Conservation (phyloP, 2,329 filamentous ascomycete species). For the Pseudogymnoascus sp. region DNA sequence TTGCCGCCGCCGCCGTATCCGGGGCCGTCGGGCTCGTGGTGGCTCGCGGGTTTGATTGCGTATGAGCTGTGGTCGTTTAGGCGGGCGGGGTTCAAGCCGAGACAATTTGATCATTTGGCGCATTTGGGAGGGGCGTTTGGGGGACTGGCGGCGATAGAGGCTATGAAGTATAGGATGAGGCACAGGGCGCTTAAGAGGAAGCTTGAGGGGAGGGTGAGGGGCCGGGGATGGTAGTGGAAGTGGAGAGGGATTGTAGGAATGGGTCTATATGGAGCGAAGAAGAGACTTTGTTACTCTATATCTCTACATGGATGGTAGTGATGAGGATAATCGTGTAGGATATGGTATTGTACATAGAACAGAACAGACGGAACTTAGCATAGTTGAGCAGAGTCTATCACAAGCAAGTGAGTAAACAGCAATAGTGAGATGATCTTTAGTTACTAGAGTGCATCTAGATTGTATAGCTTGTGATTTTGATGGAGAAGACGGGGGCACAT, state of each 20-base stretch:
- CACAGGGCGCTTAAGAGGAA: constrained; percentile 19
- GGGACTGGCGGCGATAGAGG: constrained; percentile 23
- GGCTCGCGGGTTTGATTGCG: constrained; percentile 43
- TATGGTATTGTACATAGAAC: neutral
- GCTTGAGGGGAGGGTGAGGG: constrained; percentile 18
- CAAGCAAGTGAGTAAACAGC: neutral
- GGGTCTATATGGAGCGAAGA: neutral
- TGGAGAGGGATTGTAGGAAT: neutral
- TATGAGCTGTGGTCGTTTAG: constrained; percentile 41
- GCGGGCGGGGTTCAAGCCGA: constrained; percentile 9
- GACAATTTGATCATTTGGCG: constrained; percentile 29
- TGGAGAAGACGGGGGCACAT: neutral
- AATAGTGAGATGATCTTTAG: neutral
- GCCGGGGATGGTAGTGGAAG: constrained; percentile 12
- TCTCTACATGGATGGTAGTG: neutral
- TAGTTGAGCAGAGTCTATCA: neutral
- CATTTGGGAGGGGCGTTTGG: constrained; percentile 30
- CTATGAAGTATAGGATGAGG: constrained; percentile 19
- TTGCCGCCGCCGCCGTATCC: constrained; percentile 45
- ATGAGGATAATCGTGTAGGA: neutral
- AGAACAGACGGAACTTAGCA: neutral
- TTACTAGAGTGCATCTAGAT: neutral
- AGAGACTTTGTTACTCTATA: neutral
- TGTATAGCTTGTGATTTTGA: neutral
- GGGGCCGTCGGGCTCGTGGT: constrained; percentile 46